Evolutionary conservation across 2,329 filamentous ascomycete genomes (phyloP), one percentile per base, ranked within the genome.

Genomic region (Sporothrix pseudoabietina): DNA sequence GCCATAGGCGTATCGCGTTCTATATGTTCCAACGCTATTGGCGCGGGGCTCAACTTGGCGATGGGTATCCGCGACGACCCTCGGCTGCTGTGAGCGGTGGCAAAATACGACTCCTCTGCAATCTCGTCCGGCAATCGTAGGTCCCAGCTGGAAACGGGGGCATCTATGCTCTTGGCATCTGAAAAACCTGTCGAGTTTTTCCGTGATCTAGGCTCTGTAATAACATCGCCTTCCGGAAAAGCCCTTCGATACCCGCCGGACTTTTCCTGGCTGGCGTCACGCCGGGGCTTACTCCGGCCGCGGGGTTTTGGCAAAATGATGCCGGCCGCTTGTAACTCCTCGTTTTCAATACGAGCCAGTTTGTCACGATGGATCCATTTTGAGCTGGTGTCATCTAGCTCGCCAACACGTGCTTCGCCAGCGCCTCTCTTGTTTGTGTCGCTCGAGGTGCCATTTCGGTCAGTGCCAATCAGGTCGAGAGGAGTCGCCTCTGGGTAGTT

Each of bases 331-430:
- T 94, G 91, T 75, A 96, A 86, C 82, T 96, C 93, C 78, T 90
- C 87, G 77, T 85, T 95, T 82, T 96, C 93, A 77, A 95, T 96
- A 79, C 88, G 89, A 72, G 92, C 92, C 75, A 96, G 83, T 82
- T 95, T 95, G 82, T 96, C 93, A 73, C 93, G 86, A 79, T 96
- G 93, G 77, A 96, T 95, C 93, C 93, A 96, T 80, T 93, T 91
- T 44, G 90, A 92, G 75, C 89, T 86, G 75, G 91, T 90, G 47
- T 85, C 82, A 47, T 85, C 83, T 9, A 77, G 77, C 12, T 78
- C 78, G 47, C 80, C 78, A 30, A 77, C 74, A 47, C 76, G 72
- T 54, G 80, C 78, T 32, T 82, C 79, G 63, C 78, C 78, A 44
- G 78, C 75, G 57, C 76, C 76, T 68, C 75, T 77, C 57, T 76